Evolutionary conservation across 2,329 filamentous ascomycete genomes (phyloP).

Genomic region (Aspergillus costaricaensis): DNA sequence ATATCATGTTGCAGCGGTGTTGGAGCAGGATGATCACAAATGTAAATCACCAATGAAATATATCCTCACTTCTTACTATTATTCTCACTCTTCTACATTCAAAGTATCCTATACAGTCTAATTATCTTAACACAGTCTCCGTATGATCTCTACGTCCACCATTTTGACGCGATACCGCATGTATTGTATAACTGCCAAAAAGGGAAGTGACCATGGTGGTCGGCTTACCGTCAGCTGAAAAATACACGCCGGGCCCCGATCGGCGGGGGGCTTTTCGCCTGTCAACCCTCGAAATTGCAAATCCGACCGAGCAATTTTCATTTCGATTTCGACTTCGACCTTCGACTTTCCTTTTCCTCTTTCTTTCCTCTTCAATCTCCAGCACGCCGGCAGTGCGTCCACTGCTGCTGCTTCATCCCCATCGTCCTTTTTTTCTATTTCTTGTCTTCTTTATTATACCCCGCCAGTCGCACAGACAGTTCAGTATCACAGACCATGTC

Average conservation of each 20-base stretch:
- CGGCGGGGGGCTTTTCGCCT: not conserved
- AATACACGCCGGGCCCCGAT: not conserved
- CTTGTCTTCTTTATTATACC: not conserved
- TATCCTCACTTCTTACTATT: not conserved
- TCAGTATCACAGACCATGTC: conserved; percentile 1
- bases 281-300: conserved; percentile 19
- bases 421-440: not conserved
- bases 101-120: not conserved
- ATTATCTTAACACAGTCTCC: no score
- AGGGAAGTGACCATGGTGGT: not conserved
- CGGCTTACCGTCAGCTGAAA: conserved; percentile 10
- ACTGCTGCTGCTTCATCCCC: not conserved
- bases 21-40: conserved; percentile 8
- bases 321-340: conserved; percentile 4
- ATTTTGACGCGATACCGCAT: not conserved
- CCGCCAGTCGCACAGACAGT: not conserved
- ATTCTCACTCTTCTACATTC: not conserved
- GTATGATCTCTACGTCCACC: no score
- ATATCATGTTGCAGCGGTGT: conserved; percentile 10
- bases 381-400: not conserved
- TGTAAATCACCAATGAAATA: conserved; percentile 10
- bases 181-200: not conserved
- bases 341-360: not conserved
- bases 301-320: conserved; percentile 19
- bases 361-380: conserved; percentile 1